Evolutionary conservation across 2,329 filamentous ascomycete species (phyloP).

Genomic region (Colletotrichum caudatum): DNA sequence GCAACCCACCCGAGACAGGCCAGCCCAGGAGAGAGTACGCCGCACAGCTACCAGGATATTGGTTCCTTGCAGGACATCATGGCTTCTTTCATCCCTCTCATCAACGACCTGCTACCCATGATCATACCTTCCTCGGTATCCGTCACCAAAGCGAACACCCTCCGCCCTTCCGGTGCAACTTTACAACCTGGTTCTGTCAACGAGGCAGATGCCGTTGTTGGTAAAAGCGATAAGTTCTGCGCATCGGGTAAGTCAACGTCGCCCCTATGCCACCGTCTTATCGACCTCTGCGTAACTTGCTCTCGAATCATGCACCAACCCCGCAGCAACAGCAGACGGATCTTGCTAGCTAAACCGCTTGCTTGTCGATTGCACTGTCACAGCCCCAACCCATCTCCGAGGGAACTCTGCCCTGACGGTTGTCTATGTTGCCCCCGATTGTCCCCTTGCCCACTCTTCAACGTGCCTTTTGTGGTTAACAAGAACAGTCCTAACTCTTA

Average conservation of each 20-base stretch:
- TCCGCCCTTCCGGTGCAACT: constrained; percentile 47
- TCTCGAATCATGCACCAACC: constrained; percentile 5
- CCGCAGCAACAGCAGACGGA: background rate
- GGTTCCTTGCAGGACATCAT: constrained; percentile 49
- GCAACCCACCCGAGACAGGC: constrained; percentile 28
- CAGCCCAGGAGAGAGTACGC: constrained; percentile 16
- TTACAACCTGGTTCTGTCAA: constrained; percentile 54
- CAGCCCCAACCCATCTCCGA: background rate
- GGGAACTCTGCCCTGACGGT: too few species aligned
- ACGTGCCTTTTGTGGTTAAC: constrained; percentile 44
- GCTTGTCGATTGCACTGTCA: background rate
- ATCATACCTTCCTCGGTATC: constrained; percentile 69
- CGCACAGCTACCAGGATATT: background rate
- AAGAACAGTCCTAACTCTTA: constrained; percentile 69
- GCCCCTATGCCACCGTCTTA: constrained; percentile 18
- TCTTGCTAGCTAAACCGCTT: background rate
- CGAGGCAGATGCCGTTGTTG: constrained; percentile 68
- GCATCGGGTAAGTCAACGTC: constrained; percentile 66
- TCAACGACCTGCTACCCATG: constrained; percentile 71
- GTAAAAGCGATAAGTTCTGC: constrained; percentile 74
- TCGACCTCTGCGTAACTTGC: constrained; percentile 10
- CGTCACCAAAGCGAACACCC: constrained; percentile 58
- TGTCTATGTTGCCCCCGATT: background rate
- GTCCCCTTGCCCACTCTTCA: background rate
- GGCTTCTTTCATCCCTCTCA: constrained; percentile 66